Evolutionary conservation across 2,329 filamentous ascomycete species (phyloP).

Genomic region (Aureobasidium sp.): DNA sequence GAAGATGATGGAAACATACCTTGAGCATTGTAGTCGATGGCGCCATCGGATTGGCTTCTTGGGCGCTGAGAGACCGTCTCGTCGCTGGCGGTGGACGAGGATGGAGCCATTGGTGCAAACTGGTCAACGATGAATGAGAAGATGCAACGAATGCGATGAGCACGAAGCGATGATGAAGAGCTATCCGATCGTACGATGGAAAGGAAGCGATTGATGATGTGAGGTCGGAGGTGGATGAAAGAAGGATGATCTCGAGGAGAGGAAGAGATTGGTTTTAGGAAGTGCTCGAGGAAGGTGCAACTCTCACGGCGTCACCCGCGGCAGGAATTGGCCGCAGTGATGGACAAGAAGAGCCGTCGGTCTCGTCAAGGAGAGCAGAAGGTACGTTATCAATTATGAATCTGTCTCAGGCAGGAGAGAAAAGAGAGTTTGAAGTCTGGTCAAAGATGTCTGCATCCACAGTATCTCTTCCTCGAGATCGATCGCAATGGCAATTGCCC

Average conservation of each 20-base stretch:
- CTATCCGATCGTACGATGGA: neutral
- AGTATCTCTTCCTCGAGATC: neutral
- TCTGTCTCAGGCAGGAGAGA: neutral
- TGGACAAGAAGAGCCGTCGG: neutral
- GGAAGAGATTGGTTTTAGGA: neutral
- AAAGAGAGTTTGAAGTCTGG: neutral
- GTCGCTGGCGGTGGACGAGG: neutral
- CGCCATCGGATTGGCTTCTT: neutral
- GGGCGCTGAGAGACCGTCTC: neutral
- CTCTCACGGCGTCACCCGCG: neutral
- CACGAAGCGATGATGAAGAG: constrained; percentile 3
- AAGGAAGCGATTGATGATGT: neutral
- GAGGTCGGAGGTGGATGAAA: neutral
- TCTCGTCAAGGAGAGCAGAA: neutral
- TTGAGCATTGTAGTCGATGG: neutral
- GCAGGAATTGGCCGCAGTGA: neutral
- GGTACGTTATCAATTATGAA: neutral
- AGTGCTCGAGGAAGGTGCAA: neutral
- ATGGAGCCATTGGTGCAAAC: constrained; percentile 1
- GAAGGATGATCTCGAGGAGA: neutral
- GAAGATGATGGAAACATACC: neutral
- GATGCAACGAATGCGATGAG: neutral
- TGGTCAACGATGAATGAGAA: neutral
- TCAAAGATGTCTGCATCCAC: neutral
- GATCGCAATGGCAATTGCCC: neutral